phyloP scores from a whole-genome alignment of 169 alveolate genomes.

The Plasmodium knowlesi region DNA sequence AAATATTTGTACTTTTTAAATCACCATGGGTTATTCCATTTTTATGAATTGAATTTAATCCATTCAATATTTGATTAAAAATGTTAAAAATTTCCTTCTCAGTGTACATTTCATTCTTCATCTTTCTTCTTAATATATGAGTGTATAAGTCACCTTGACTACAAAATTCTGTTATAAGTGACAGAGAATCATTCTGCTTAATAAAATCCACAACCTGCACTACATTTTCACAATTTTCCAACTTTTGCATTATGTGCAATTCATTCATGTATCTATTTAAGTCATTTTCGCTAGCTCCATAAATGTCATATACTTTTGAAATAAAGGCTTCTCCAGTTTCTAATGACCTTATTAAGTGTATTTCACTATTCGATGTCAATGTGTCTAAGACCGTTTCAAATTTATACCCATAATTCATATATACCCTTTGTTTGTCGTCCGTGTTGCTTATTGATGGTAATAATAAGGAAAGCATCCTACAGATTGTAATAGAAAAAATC shows the following conservation, averaged over 20 bases:
- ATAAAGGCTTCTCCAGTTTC: constrained; percentile 42
- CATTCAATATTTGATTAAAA: constrained; percentile 86
- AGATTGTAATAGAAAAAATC: not conserved
- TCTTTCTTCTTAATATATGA: constrained; percentile 49
- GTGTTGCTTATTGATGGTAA: constrained; percentile 34
- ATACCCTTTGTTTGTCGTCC: constrained; percentile 26
- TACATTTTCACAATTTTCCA: constrained; percentile 63
- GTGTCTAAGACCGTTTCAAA: constrained; percentile 62
- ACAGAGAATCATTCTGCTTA: constrained; percentile 35
- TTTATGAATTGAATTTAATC: constrained; percentile 85
- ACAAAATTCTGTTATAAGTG: constrained; percentile 56
- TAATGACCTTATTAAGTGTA: constrained; percentile 41
- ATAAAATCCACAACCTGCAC: constrained; percentile 51
- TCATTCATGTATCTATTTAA: constrained; percentile 62
- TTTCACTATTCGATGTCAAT: constrained; percentile 62
- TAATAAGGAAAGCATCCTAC: constrained; percentile 45
- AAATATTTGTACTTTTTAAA: constrained; percentile 87
- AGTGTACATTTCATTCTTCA: constrained; percentile 75
- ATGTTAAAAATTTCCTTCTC: constrained; percentile 82
- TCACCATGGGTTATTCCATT: constrained; percentile 89
- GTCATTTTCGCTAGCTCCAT: constrained; percentile 55
- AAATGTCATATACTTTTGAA: constrained; percentile 64
- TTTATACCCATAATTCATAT: constrained; percentile 48
- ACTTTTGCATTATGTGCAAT: constrained; percentile 40
- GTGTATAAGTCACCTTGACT: constrained; percentile 68